A percentile compares a stretch with the other conserved stretches of the same genome.
Conservation (phyloP, 192 early-diverging fungal genomes). For the Linderina pennispora region DNA sequence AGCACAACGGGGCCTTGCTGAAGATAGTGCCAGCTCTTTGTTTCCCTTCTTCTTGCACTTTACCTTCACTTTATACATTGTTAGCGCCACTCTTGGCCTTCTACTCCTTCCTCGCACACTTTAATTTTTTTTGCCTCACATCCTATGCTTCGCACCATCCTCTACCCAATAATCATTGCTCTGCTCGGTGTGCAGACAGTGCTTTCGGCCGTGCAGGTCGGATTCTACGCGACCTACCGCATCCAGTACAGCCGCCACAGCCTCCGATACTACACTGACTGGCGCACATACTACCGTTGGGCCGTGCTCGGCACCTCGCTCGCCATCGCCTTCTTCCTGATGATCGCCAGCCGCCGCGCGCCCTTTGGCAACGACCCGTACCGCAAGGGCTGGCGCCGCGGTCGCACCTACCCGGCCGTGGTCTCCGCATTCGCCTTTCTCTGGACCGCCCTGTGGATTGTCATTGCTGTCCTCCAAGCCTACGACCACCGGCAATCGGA, state of each 20-base stretch:
- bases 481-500: conserved; percentile 17
- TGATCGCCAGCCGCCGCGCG: conserved; percentile 27
- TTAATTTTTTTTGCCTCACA: no score
- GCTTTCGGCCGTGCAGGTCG: conserved; percentile 30
- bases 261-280: conserved; percentile 35
- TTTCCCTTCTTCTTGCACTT: no score
- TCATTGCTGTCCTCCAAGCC: conserved; percentile 35
- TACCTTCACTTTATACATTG: no score
- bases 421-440: conserved; percentile 24
- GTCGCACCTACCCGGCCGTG: conserved; percentile 18
- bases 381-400: conserved; percentile 8
- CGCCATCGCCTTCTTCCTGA: conserved; percentile 16
- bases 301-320: conserved; percentile 37
- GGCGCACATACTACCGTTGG: conserved; percentile 46
- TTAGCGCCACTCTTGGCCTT: no score
- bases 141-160: conserved; percentile 18
- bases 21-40: no score
- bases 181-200: conserved; percentile 23
- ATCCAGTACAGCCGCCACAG: conserved; percentile 30
- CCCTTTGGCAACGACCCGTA: conserved; percentile 27
- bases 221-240: conserved; percentile 31
- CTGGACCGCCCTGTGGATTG: conserved; percentile 35
- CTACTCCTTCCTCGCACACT: no score
- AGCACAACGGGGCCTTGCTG: no score
- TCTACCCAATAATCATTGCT: conserved; percentile 17